A percentile compares a stretch with the other conserved stretches of the same genome.
Evolutionary conservation across 2,329 filamentous ascomycete genomes (phyloP).

Genomic region (Didymella exigua): DNA sequence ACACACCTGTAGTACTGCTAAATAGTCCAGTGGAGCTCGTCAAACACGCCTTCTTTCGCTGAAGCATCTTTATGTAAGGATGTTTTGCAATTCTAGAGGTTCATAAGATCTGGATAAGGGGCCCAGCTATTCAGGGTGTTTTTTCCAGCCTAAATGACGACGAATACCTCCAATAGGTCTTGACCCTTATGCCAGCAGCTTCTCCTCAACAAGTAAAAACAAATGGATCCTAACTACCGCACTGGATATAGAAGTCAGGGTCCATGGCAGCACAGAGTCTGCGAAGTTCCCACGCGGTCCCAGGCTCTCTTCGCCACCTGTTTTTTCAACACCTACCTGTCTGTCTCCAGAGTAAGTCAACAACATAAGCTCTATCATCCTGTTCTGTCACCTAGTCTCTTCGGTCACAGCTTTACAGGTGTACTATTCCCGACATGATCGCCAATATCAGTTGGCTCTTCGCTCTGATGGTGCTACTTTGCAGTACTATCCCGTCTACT

Average conservation of each 20-base stretch:
- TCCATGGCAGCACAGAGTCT: not conserved
- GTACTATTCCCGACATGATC: not conserved
- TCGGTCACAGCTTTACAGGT: not conserved
- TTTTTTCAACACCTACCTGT: not conserved
- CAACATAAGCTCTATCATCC: not conserved
- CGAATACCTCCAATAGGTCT: not conserved
- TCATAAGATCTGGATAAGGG: not conserved
- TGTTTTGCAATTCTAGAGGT: not conserved
- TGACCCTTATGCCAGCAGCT: not conserved
- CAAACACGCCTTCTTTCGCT: too few species aligned
- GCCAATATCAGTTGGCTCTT: not conserved
- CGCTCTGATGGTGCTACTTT: not conserved
- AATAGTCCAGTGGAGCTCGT: too few species aligned
- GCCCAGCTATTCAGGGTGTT: not conserved
- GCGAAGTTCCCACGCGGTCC: not conserved
- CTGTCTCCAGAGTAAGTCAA: not conserved
- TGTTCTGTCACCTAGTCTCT: not conserved
- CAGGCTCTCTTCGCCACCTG: not conserved
- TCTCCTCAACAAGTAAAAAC: not conserved
- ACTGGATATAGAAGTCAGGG: not conserved
- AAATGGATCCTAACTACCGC: not conserved
- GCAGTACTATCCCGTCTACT: not conserved
- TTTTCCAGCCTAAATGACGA: not conserved
- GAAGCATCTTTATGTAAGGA: too few species aligned
- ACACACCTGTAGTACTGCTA: too few species aligned